Base-by-base conservation (phyloP, 2,329 filamentous ascomycete genomes). In the Fusarium duplospermum region DNA sequence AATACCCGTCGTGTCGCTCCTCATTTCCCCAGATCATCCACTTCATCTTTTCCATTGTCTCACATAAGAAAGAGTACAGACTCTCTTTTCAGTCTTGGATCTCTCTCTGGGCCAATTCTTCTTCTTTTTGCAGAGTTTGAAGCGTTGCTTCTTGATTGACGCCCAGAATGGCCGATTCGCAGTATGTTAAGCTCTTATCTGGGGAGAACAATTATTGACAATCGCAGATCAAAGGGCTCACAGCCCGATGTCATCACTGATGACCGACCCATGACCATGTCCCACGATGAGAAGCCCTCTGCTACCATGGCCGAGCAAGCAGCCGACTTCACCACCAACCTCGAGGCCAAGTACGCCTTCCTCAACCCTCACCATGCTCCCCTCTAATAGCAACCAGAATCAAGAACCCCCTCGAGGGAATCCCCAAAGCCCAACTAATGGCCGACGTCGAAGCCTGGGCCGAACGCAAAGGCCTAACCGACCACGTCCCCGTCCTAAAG, bases 361-460 rank as follows among this genome's bases (percentile, higher is more conserved):
- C 31, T 50, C 14, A 13, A 40, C 8, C 29, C 18, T 50, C 54
- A 45, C 45, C 20, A 24, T 6, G 9, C 3, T 33, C 24, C 16
- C 24, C 14, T 27, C 64, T 66, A 54, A 70, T 56, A 24, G 18
- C 31, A 24, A 54, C 29, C 47, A 86, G 85, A 74, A 86, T 87
- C 70, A 83, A 83, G 70, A 87, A 87, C 67, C 86, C 86, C 27
- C 82, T 87, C 36, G 82, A 83, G 56, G 85, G 85, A 16, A 86
- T 91, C 63, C 84, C 88, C 9, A 85, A 83, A 56, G 83, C 85
- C 4, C 82, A 87, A 63, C 85, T 91, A n/a, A 86, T 91, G 81
- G 80, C 81, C 36, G 87, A 91, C 76, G 91, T 91, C n/a, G 85
- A 89, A 38, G 81, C 81, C 24, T 93, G 92, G 78, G 91, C 90